Evolutionary conservation across 495 filamentous ascomycete genomes (phyloP).

Genomic region (Lepidopterella palustris): DNA sequence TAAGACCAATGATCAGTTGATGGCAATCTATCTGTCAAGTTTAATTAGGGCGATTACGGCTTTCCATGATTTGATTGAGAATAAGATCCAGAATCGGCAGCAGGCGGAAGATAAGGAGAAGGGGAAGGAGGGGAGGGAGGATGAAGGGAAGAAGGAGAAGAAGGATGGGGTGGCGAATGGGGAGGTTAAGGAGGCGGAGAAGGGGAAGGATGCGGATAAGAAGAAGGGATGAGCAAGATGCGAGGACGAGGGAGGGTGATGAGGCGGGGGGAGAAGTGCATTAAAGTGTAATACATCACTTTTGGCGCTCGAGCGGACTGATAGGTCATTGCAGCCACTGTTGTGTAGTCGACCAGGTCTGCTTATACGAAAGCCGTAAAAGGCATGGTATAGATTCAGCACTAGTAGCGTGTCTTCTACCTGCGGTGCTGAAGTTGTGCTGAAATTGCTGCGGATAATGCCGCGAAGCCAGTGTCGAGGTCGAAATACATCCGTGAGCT

Average conservation of each 20-base stretch:
- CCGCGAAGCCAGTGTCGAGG: too few species aligned
- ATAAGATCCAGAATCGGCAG: conserved; percentile 98
- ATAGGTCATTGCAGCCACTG: background rate
- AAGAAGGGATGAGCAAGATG: conserved; percentile 28
- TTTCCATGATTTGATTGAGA: conserved; percentile 98
- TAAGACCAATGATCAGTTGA: conserved; percentile 98
- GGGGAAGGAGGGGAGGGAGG: conserved; percentile 61
- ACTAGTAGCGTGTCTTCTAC: background rate
- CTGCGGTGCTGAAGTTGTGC: too few species aligned
- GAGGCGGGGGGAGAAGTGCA: background rate
- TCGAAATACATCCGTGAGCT: too few species aligned
- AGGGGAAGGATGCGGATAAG: conserved; percentile 52
- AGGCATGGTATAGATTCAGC: background rate
- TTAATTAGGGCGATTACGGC: conserved; percentile 96
- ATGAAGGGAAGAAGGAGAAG: conserved; percentile 50
- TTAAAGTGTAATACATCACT: conserved; percentile 6
- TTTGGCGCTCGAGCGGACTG: background rate
- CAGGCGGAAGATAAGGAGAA: conserved; percentile 91
- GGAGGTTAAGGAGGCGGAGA: conserved; percentile 50
- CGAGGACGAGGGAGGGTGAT: background rate
- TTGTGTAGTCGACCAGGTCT: background rate
- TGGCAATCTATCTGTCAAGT: conserved; percentile 94
- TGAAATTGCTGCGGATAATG: too few species aligned
- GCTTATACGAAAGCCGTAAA: background rate
- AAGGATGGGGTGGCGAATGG: conserved; percentile 50